Base-by-base conservation (phyloP, 345 rosid genomes). In the Populus euphratica region DNA sequence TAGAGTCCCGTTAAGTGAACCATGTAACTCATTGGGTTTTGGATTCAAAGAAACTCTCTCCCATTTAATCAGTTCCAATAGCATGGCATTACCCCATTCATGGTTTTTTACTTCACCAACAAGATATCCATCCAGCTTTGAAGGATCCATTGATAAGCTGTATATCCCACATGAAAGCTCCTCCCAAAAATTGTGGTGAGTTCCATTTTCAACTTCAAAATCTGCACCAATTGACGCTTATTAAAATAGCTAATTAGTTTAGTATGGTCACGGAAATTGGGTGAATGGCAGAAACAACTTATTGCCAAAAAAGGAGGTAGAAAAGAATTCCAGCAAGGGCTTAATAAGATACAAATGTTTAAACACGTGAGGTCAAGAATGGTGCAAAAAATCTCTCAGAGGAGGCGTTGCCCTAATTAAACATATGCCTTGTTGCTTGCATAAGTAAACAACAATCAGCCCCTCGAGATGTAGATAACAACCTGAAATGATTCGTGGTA, bases 91-190 rank as follows among this genome's bases (percentile, higher is more conserved):
- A 68, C 84, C 80, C 97, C 97, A 91, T 49, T 88, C 90, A 69
- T 93, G 96, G 64, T 87, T 91, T 38, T 68, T 82, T 49, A 93
- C 80, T 79, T 85, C 88, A 80, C 94, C 92, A 78, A 33, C 25
- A 52, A 87, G 61, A 43, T 41, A 43, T 54, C 84, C 85, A 81
- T 82, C 73, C 39, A 79, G 43, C 65, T 76, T 75, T 47, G 85
- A 79, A 76, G 84, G 76, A 75, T 78, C 73, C 8, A 95, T 67
- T 18, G 88, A 75, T 52, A 93, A 70, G 80, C 93, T 92, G 75
- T 91, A 91, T 70, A 91, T 87, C 49, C 97, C 97, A 82, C 97
- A 95, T 6, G 89, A 85, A 82, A 95, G 98, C 90, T 95, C 99
- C 84, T 92, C 96, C 96, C 97, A 93, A 74, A 87, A 90, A 35